Evolutionary conservation across 441 rosid genomes (phyloP), one percentile per base, ranked within the genome.

Genomic region (Pelargonium exstipulatum): DNA sequence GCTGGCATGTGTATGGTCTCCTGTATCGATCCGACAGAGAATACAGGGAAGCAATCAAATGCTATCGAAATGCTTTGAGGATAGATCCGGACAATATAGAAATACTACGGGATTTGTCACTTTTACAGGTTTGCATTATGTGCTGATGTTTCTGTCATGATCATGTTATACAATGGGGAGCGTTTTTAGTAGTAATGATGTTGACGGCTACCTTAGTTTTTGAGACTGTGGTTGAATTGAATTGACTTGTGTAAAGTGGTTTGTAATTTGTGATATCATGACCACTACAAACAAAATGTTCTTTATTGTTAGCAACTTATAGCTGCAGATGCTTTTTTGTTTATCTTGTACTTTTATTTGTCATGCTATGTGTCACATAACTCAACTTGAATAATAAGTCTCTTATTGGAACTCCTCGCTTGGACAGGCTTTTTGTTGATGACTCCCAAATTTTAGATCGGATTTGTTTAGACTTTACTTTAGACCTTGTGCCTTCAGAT

Each of bases 1-100:
- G 99, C 85, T 96, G 99, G 99, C 99, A 96, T 81, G 99, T 93
- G 49, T 87, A 87, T 82, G 99, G 99, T 78, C 98, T 93, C 69
- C 88, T 91, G 65, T 91, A 91, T 80, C 98, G 99, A n/a, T 96
- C 99, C 18, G 98, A 96, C 79, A 85, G 99, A 86, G 99, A 93
- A 79, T 96, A 96, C 66, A 90, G 98, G 76, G 99, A 96, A 78
- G 99, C 99, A 74, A 96, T 96, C 81, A 96, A 96, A 77, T 91
- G 98, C 87, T 96, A 93, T 75, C 83, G 98, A 40, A 93, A 90
- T 82, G 99, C 97, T 32, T 76, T 96, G 81, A 83, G 86, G 79
- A 93, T 88, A 82, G 99, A 96, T 84, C 97, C 97, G 65, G 99
- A 93, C 71, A 96, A 96, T 80, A 92, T 96, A 73, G 99, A 96